phyloP scores from a whole-genome alignment of 106 monocot species.

The Dactylorhiza incarnata region DNA sequence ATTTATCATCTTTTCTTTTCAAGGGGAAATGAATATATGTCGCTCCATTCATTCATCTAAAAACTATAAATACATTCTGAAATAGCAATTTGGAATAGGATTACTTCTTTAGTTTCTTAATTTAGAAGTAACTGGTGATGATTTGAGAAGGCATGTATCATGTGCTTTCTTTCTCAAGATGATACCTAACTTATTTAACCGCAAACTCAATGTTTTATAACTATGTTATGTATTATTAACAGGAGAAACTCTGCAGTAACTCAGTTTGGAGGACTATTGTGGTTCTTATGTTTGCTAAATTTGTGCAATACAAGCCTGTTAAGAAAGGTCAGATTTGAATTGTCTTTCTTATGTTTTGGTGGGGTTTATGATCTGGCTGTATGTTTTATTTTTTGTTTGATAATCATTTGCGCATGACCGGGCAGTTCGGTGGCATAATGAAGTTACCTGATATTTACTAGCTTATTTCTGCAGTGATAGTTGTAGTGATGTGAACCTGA shows the following conservation, averaged over 20 bases:
- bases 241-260: conserved; percentile 27
- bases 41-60: not conserved
- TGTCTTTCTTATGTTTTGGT: not conserved
- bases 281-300: conserved; percentile 27
- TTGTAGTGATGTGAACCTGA: not conserved
- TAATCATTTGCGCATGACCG: not conserved
- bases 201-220: not conserved
- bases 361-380: not conserved
- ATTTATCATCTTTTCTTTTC: not conserved
- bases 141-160: not conserved
- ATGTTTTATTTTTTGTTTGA: not conserved
- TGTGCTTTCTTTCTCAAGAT: not conserved
- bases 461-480: not conserved
- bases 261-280: conserved; percentile 37
- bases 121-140: not conserved
- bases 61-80: not conserved
- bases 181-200: not conserved
- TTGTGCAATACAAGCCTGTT: conserved; percentile 37
- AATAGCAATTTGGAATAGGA: not conserved
- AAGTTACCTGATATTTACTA: not conserved
- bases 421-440: not conserved
- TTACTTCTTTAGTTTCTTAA: not conserved
- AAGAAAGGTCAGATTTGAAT: conserved; percentile 30
- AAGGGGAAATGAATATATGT: not conserved
- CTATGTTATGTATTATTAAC: conserved; percentile 5